Percentiles rank a stretch among this genome's conserved stretches.
phyloP scores from a whole-genome alignment of 371 early-diverging fungal genomes.

The Apophysomyces variabilis region DNA sequence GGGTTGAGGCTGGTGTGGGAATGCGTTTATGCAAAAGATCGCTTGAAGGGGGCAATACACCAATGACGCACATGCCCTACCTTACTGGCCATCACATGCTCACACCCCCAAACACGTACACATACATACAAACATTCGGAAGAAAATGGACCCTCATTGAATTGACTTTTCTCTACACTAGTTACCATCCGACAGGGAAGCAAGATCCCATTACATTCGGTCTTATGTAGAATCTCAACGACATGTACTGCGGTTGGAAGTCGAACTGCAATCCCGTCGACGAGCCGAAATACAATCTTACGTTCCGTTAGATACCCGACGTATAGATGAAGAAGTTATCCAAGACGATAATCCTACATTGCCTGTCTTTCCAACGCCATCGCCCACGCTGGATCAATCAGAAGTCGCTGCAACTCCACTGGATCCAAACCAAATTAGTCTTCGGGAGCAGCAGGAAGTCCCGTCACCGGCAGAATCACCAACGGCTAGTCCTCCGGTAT shows the following conservation, averaged over 20 bases:
- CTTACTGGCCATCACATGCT: not conserved
- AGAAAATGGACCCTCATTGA: slow-evolving; percentile 4
- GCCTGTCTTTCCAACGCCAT: not conserved
- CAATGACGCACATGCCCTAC: not conserved
- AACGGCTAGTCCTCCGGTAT: not conserved
- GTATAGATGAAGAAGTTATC: slow-evolving; percentile 14
- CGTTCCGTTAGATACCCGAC: slow-evolving; percentile 19
- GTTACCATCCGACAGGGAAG: slow-evolving; percentile 12
- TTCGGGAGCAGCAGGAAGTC: too few species aligned
- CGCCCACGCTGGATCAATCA: not conserved
- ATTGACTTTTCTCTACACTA: slow-evolving; percentile 1
- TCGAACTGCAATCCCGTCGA: slow-evolving; percentile 16
- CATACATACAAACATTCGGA: slow-evolving; percentile 1
- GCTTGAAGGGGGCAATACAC: not conserved
- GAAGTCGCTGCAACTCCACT: not conserved
- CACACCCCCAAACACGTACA: not conserved
- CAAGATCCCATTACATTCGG: slow-evolving; percentile 8
- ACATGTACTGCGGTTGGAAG: slow-evolving; percentile 17
- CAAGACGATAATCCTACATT: not conserved
- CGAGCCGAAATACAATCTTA: slow-evolving; percentile 16
- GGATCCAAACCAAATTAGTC: not conserved
- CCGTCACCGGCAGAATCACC: not conserved
- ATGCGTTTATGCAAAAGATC: slow-evolving; percentile 9
- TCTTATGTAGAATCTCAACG: slow-evolving; percentile 13
- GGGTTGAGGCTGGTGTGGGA: slow-evolving; percentile 1